phyloP scores from a whole-genome alignment of 1,284 basidiomycete species.

The Boletus semigastroideus region DNA sequence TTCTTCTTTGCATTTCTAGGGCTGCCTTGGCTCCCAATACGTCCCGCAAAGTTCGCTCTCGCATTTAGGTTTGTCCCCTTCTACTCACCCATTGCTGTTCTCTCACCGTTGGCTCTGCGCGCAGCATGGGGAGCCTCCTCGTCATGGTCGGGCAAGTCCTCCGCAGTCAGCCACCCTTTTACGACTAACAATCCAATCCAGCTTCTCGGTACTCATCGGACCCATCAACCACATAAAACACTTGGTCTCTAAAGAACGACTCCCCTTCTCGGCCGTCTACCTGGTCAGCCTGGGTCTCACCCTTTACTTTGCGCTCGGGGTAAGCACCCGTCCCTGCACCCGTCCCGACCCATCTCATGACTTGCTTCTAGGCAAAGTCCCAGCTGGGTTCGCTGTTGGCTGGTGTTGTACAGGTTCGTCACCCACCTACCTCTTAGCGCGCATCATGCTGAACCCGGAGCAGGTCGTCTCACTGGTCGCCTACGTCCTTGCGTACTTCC shows the following conservation, averaged over 20 bases:
- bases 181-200: constrained; percentile 26
- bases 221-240: constrained; percentile 90
- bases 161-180: background rate
- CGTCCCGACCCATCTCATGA: constrained; percentile 7
- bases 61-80: constrained; percentile 66
- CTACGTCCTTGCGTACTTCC: constrained; percentile 91
- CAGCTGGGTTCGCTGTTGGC: constrained; percentile 82
- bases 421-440: background rate
- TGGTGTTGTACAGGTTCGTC: constrained; percentile 69
- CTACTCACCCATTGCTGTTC: background rate
- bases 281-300: constrained; percentile 80
- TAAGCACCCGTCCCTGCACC: constrained; percentile 38
- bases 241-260: constrained; percentile 77
- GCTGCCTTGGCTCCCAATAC: constrained; percentile 79
- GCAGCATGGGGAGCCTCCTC: constrained; percentile 75
- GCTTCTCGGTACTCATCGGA: constrained; percentile 83
- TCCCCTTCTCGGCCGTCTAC: constrained; percentile 88
- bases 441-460: background rate
- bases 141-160: constrained; percentile 79
- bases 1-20: constrained; percentile 96
- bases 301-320: constrained; percentile 86
- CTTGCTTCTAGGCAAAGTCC: constrained; percentile 59
- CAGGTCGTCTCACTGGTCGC: constrained; percentile 80
- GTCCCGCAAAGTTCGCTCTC: constrained; percentile 86
- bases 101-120: too few species aligned